Evolutionary conservation across 129 eudicot species (phyloP).

Genomic region (Artemisia argyi): DNA sequence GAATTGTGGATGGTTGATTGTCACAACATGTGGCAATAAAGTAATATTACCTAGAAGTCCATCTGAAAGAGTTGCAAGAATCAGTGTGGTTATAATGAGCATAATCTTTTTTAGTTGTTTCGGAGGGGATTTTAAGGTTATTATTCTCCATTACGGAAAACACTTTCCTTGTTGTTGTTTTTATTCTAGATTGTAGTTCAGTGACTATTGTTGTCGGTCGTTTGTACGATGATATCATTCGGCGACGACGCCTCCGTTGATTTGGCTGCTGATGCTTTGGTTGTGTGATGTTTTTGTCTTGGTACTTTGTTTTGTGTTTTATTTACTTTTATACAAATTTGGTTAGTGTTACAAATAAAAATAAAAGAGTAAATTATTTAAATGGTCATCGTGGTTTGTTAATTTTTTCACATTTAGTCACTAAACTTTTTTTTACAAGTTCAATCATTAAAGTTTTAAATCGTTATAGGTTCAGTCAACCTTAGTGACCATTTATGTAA

Average conservation of each 20-base stretch:
- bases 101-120: conserved; percentile 31
- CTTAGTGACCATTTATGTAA: too few species aligned
- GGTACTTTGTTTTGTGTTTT: too few species aligned
- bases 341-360: too few species aligned
- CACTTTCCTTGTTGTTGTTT: conserved; percentile 5
- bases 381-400: too few species aligned
- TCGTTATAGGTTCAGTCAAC: too few species aligned
- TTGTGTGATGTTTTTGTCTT: not conserved
- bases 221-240: conserved; percentile 30
- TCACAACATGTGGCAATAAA: not conserved
- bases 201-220: conserved; percentile 29
- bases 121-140: conserved; percentile 3
- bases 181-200: conserved; percentile 26
- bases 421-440: too few species aligned
- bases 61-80: conserved; percentile 60
- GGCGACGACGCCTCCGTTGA: not conserved
- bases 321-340: too few species aligned
- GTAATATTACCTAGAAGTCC: conserved; percentile 59
- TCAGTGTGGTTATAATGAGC: conserved; percentile 75
- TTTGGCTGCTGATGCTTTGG: too few species aligned
- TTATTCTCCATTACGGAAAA: conserved; percentile 19
- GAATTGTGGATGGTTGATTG: too few species aligned
- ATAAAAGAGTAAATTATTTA: too few species aligned
- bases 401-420: too few species aligned
- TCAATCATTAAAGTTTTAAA: too few species aligned